These are phyloP conservation scores for Peribolospora baueri DNA, from an alignment of 768 basidiomycete genomes.

Conservation along the genomic window DNA sequence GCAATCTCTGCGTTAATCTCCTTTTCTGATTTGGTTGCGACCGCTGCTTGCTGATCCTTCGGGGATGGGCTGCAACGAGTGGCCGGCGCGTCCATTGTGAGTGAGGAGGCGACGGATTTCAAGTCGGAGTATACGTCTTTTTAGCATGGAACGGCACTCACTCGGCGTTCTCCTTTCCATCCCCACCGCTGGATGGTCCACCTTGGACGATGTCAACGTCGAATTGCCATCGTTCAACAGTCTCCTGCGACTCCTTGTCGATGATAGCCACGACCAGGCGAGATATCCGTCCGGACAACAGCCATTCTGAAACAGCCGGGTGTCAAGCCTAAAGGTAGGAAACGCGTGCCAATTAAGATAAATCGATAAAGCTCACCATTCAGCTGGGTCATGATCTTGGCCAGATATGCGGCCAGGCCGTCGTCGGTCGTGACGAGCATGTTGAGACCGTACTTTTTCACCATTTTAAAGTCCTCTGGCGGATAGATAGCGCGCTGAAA, in stretches of 20 bases:
- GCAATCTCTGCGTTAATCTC: slow-evolving; percentile 95
- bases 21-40: slow-evolving; percentile 23
- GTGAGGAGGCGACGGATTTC: background rate
- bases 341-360: background rate
- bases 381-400: slow-evolving; percentile 75
- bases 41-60: background rate
- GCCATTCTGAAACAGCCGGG: slow-evolving; percentile 43
- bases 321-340: background rate
- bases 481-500: slow-evolving; percentile 96
- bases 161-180: slow-evolving; percentile 27
- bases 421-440: slow-evolving; percentile 86
- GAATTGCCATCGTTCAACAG: slow-evolving; percentile 95
- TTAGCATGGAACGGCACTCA: slow-evolving; percentile 8
- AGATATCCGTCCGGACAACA: slow-evolving; percentile 70
- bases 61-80: slow-evolving; percentile 43
- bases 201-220: slow-evolving; percentile 45
- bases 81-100: slow-evolving; percentile 2
- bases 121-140: slow-evolving; percentile 12
- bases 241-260: slow-evolving; percentile 70
- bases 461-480: slow-evolving; percentile 87
- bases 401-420: slow-evolving; percentile 77
- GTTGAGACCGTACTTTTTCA: slow-evolving; percentile 94
- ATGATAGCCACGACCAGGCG: slow-evolving; percentile 89
- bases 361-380: slow-evolving; percentile 36
- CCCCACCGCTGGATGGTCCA: slow-evolving; percentile 35